A percentile compares a stretch with the other conserved stretches of the same genome.
phyloP scores from a whole-genome alignment of 371 early-diverging fungal genomes.

The Nematocida sp. region DNA sequence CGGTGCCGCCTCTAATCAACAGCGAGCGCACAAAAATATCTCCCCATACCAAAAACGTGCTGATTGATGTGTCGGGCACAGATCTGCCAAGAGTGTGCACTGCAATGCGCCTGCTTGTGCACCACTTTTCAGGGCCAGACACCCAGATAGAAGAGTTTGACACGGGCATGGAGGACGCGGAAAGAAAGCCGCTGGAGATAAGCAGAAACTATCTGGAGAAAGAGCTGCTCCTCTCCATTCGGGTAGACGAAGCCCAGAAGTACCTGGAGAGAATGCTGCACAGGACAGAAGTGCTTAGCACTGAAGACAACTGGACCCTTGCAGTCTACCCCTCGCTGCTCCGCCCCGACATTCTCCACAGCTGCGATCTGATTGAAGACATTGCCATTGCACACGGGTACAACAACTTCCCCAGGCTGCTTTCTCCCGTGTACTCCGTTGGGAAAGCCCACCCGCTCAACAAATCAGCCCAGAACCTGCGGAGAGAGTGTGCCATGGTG shows the following conservation, averaged over 20 bases:
- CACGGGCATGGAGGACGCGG: neutral
- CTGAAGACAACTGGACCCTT: slow-evolving; percentile 67
- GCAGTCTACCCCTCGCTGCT: slow-evolving; percentile 79
- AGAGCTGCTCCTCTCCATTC: slow-evolving; percentile 50
- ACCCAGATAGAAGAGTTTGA: slow-evolving; percentile 69
- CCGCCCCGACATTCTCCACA: slow-evolving; percentile 88
- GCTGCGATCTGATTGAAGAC: slow-evolving; percentile 96
- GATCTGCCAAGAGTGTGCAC: slow-evolving; percentile 67
- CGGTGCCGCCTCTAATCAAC: slow-evolving; percentile 99
- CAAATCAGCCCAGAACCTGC: slow-evolving; percentile 78
- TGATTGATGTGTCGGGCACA: slow-evolving; percentile 95
- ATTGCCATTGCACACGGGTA: slow-evolving; percentile 96
- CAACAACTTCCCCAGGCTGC: slow-evolving; percentile 78
- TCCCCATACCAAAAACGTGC: slow-evolving; percentile 83
- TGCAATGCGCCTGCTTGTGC: slow-evolving; percentile 56
- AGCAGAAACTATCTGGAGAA: slow-evolving; percentile 69
- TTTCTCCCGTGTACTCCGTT: slow-evolving; percentile 74
- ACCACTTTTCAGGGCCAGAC: slow-evolving; percentile 65
- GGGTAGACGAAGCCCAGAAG: slow-evolving; percentile 4
- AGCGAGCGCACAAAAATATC: slow-evolving; percentile 90
- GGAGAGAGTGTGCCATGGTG: slow-evolving; percentile 78
- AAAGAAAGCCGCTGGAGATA: slow-evolving; percentile 56
- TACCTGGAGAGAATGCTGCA: slow-evolving; percentile 63
- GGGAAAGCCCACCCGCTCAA: slow-evolving; percentile 82
- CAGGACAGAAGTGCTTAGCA: slow-evolving; percentile 53